Evolutionary conservation across 177 flowering plant species (phyloP), one percentile per base, ranked within the genome.

Genomic region (Vitis hybrid): DNA sequence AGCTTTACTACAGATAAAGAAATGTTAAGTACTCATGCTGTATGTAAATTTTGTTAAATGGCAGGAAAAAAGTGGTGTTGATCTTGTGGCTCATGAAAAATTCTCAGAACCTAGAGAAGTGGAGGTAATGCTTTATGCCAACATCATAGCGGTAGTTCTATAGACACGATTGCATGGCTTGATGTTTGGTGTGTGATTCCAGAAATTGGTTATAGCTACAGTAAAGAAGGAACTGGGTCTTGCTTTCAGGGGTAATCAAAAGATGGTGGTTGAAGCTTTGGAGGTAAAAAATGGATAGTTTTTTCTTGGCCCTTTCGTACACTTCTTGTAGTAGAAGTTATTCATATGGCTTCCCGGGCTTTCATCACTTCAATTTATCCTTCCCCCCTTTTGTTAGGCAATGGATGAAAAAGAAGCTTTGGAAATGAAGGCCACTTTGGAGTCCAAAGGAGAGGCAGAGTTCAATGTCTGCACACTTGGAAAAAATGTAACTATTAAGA

Each of bases 341-440:
- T 35, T 59, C 62, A 59, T 15, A 59, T 10, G 11, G 3, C 14
- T 27, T 18, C 12, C 17, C 17, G 4, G 13, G 56, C 13, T 3
- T 54, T n/a, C 17, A 12, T 54, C 17, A 12, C 56, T 54, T 54
- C 17, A 54, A n/a, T 54, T 52, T 6, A 54, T 11, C 4, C 56
- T 18, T 63, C 66, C 46, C 3, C 59, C 27, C 54, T 68, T 62
- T 10, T 70, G 66, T 51, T 64, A 95, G 99, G 93, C 93, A 18
- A 91, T 95, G 97, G 77, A 70, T 60, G 99, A 95, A 73, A 78
- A 90, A 74, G 96, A 90, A 81, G 99, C 99, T 32, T 73, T 95
- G 88, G 88, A 86, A 68, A 79, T 95, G 92, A 95, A 95, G 76
- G 88, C 88, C 15, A 60, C 79, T 67, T 72, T 95, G 77, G 99